Evolutionary conservation across 2,329 filamentous ascomycete genomes (phyloP).

Genomic region (Lachnellula willkommii): DNA sequence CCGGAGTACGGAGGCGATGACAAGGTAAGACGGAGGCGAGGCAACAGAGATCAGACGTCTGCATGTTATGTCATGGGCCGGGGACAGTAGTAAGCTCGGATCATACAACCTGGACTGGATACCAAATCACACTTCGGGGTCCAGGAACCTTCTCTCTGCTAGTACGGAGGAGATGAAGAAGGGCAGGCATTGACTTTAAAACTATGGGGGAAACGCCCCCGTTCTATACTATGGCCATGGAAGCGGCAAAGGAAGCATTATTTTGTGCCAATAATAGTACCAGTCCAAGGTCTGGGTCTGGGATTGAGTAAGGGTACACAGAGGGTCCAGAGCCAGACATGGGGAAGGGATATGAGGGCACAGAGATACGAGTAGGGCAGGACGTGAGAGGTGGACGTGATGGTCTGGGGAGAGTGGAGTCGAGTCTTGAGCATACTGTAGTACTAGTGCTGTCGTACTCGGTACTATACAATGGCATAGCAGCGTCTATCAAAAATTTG

Average conservation of each 20-base stretch:
- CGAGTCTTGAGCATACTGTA: constrained; percentile 4
- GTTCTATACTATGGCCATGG: not conserved
- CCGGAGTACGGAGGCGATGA: constrained; percentile 13
- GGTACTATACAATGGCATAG: not conserved
- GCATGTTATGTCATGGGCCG: constrained; percentile 12
- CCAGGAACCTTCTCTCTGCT: not conserved
- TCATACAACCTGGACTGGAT: constrained; percentile 13
- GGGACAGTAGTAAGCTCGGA: constrained; percentile 17
- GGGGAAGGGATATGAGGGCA: not conserved
- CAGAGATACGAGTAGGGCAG: not conserved
- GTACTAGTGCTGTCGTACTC: not conserved
- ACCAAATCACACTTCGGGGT: constrained; percentile 11
- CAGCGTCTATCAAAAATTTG: constrained; percentile 11
- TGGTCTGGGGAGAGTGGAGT: not conserved
- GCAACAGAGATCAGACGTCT: constrained; percentile 4
- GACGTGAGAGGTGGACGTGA: not conserved
- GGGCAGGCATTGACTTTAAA: constrained; percentile 5
- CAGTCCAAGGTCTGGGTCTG: not conserved
- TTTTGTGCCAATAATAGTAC: not conserved
- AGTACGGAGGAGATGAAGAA: not conserved
- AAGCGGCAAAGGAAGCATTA: constrained; percentile 8
- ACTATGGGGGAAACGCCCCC: constrained; percentile 15
- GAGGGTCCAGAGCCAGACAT: not conserved
- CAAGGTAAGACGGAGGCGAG: constrained; percentile 8
- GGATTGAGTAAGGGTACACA: not conserved